Evolutionary conservation across 108 stramenopile genomes (phyloP), one percentile per base, ranked within the genome.

Genomic region (Chaetoceros muelleri): DNA sequence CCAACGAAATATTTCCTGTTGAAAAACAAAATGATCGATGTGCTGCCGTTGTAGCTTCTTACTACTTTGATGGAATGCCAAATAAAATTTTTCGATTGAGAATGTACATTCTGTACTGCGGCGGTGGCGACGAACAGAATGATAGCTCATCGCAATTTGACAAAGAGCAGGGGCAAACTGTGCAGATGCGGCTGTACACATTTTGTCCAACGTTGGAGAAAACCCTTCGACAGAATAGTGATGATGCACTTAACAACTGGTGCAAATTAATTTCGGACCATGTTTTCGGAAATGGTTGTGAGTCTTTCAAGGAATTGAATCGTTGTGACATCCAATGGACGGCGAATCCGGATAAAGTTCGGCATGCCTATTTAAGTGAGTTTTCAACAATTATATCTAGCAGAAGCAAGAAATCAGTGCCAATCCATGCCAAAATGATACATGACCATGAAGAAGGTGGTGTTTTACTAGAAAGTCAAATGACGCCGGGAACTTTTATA

Each of bases 41-140:
- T 17, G 22, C 2, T 44, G 46, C 30, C 1, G 31, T 20, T 21
- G 20, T 90, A 31, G 88, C 88, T 10, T 84, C 88, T 23, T 90
- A 84, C 73, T 90, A 83, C 57, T 85, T 90, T 67, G 84, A 90
- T 64, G 88, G 80, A 7, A 76, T 71, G 55, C 88, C 88, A 16
- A 56, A 67, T 48, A 68, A 76, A 24, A 90, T 90, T 46, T 90
- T 90, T 78, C 80, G 88, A 31, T 82, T 90, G 69, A 78, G 88
- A 28, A 69, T 75, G 64, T 90, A 90, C 63, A 64, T 68, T 30
- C 29, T 85, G 20, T 44, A 23, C 58, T 10, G 34, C 67, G 28
- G 31, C 74, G 10, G 18, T 34, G 44, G 34, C 30, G 2, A 46
- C 67, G 18, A 62, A 59, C 1, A 27, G 24, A 2, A 55, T n/a